Percentiles rank a stretch among this genome's conserved stretches.
Evolutionary conservation across 305 asterid species (phyloP).

Genomic region (Fraxinus greggii): DNA sequence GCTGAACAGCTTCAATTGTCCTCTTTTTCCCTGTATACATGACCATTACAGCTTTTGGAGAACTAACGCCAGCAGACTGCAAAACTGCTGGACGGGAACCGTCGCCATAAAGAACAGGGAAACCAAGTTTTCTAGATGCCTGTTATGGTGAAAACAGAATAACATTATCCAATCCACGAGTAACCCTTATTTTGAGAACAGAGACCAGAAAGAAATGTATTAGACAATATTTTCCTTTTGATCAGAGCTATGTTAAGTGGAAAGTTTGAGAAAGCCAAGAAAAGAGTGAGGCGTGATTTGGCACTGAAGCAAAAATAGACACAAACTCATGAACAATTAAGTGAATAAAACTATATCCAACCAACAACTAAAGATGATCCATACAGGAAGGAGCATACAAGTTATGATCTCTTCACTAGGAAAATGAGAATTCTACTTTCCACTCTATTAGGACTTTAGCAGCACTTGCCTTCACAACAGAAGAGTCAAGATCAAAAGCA

Average conservation of each 20-base stretch:
- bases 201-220: not conserved
- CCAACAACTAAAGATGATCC: not conserved
- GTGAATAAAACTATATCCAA: not conserved
- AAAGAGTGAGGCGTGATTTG: not conserved
- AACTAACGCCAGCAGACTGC: conserved; percentile 87
- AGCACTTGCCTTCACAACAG: conserved; percentile 80
- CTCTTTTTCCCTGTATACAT: conserved; percentile 76
- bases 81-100: conserved; percentile 94
- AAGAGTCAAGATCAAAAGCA: conserved; percentile 90
- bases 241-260: not conserved
- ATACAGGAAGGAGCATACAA: not conserved
- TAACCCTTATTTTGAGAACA: conserved; percentile 7
- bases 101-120: conserved; percentile 92
- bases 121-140: conserved; percentile 86
- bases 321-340: not conserved
- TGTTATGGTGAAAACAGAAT: conserved; percentile 33
- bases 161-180: conserved; percentile 15
- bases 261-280: not conserved
- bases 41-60: conserved; percentile 95
- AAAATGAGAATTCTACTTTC: not conserved
- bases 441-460: conserved; percentile 14
- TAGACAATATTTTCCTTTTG: not conserved
- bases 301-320: not conserved
- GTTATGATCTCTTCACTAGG: not conserved
- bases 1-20: conserved; percentile 82